A percentile compares a stretch with the other conserved stretches of the same genome.
These are phyloP conservation scores for Periconia macrospinosa DNA, from an alignment of 2,329 filamentous ascomycete species.

Conservation along the genomic window DNA sequence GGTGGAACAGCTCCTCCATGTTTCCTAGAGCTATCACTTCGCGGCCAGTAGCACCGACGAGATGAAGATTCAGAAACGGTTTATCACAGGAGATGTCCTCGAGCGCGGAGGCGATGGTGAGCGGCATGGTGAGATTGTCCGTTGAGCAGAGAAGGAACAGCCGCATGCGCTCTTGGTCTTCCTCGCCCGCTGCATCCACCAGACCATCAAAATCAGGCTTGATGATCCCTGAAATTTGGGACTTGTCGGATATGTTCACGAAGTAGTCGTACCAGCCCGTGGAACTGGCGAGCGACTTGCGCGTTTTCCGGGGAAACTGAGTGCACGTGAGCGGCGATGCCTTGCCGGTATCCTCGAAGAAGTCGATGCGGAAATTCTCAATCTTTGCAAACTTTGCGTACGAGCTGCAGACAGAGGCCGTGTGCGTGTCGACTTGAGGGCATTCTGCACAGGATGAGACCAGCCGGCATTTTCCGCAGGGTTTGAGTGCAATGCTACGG, in stretches of 20 bases:
- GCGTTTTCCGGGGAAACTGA: slow-evolving; percentile 7
- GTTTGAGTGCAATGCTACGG: slow-evolving; percentile 11
- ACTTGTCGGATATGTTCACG: slow-evolving; percentile 19
- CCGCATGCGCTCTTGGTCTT: slow-evolving; percentile 16
- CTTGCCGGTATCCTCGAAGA: slow-evolving; percentile 22
- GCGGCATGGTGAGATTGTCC: slow-evolving; percentile 22
- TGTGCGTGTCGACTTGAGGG: slow-evolving; percentile 4
- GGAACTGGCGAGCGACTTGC: slow-evolving; percentile 8
- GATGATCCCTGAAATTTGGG: slow-evolving; percentile 13
- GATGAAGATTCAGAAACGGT: slow-evolving; percentile 11
- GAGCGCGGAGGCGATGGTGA: slow-evolving; percentile 18
- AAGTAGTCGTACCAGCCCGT: slow-evolving; percentile 21
- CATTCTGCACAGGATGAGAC: slow-evolving; percentile 17
- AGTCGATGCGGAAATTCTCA: slow-evolving; percentile 17
- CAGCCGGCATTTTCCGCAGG: slow-evolving; percentile 14
- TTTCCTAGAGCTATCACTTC: slow-evolving; percentile 16
- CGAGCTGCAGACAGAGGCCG: slow-evolving; percentile 8
- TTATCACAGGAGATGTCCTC: slow-evolving; percentile 12
- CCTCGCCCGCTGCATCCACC: slow-evolving; percentile 5
- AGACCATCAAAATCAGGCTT: slow-evolving; percentile 14
- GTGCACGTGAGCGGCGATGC: slow-evolving; percentile 17
- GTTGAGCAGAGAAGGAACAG: slow-evolving; percentile 19
- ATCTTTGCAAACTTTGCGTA: slow-evolving; percentile 11
- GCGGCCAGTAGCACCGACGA: slow-evolving; percentile 19
- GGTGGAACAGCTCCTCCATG: slow-evolving; percentile 22